Conservation (phyloP, 192 early-diverging fungal genomes). For the Cladochytrium replicatum region DNA sequence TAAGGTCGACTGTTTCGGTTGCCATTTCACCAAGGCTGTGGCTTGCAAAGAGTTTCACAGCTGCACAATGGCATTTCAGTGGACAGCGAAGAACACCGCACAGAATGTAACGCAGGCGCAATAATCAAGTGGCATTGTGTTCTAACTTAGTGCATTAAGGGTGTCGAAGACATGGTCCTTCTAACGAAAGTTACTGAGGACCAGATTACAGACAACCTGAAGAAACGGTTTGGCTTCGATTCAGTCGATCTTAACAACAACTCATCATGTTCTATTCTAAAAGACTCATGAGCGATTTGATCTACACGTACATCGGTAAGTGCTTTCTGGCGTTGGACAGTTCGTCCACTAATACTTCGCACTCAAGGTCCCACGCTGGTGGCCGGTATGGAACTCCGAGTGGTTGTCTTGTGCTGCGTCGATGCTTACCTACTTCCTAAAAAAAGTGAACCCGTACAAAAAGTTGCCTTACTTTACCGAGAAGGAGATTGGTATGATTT, state of each 20-base stretch:
- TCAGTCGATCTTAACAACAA: no score
- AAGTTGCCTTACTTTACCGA: constrained; percentile 92
- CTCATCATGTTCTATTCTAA: background rate
- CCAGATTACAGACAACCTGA: constrained; percentile 86
- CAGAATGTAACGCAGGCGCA: constrained; percentile 19
- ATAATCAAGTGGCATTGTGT: background rate
- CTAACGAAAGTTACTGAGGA: constrained; percentile 92
- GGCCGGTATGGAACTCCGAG: constrained; percentile 22
- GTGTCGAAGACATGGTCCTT: constrained; percentile 77
- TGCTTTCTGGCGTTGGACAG: background rate
- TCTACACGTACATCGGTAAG: constrained; percentile 81
- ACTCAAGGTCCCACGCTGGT: constrained; percentile 48
- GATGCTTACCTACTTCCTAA: background rate
- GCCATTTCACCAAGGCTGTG: no score
- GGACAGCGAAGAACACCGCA: constrained; percentile 30
- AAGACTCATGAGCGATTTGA: constrained; percentile 45
- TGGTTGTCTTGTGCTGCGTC: constrained; percentile 22
- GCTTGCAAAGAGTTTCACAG: background rate
- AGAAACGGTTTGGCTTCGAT: constrained; percentile 73
- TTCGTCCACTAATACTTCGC: background rate
- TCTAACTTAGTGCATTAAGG: constrained; percentile 2
- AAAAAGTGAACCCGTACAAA: constrained; percentile 93
- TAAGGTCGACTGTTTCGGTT: constrained; percentile 54
- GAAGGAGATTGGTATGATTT: constrained; percentile 56
- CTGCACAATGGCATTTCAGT: constrained; percentile 31